Conservation (phyloP, 148 eudicot genomes). For the Rhododendron williamsianum region DNA sequence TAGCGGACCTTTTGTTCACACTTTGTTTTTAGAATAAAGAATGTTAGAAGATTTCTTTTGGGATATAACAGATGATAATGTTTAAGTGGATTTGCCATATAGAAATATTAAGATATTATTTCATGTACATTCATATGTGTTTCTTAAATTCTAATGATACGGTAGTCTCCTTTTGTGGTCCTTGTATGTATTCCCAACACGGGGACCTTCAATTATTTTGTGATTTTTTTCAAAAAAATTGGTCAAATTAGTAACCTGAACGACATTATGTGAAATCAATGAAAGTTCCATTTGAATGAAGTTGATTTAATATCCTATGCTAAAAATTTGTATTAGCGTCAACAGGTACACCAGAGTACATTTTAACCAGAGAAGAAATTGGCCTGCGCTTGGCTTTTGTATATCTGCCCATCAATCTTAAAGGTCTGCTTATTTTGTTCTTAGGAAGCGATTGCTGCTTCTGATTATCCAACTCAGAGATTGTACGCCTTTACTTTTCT, state of each 20-base stretch:
- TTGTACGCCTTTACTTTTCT: neutral
- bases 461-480: neutral
- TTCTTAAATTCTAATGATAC: neutral
- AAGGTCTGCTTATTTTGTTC: constrained; percentile 42
- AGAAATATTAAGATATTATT: neutral
- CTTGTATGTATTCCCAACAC: neutral
- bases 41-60: neutral
- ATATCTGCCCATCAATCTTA: constrained; percentile 70
- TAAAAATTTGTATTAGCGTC: neutral
- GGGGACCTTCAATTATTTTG: neutral
- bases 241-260: neutral
- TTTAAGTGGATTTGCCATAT: neutral
- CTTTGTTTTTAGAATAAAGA: neutral
- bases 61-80: neutral
- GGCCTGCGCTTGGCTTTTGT: constrained; percentile 64
- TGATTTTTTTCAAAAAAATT: neutral
- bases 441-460: constrained; percentile 1
- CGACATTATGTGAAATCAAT: neutral
- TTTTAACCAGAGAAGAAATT: constrained; percentile 71
- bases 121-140: neutral
- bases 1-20: neutral
- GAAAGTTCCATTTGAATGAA: neutral
- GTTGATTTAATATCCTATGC: neutral
- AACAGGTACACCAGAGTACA: constrained; percentile 43
- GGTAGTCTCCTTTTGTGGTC: neutral